Percentiles rank a stretch among this genome's conserved stretches.
phyloP scores from a whole-genome alignment of 306 rosid genomes.

The Vigna radiata region DNA sequence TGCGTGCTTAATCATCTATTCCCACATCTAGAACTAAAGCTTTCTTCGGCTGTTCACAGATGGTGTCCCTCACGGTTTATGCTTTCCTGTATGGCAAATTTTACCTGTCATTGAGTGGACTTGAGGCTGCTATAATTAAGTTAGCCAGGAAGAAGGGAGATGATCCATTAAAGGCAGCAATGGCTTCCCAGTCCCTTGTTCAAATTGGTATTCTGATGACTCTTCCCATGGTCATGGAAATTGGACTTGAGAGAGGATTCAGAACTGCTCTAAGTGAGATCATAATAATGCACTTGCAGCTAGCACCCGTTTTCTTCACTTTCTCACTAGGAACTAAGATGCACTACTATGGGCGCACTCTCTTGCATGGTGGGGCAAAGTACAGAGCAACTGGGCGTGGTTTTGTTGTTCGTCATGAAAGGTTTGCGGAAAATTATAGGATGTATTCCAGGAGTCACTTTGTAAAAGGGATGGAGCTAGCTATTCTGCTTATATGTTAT shows the following conservation, averaged over 20 bases:
- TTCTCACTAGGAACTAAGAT: slow-evolving; percentile 91
- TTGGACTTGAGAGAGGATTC: slow-evolving; percentile 97
- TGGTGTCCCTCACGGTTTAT: slow-evolving; percentile 79
- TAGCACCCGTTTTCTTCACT: slow-evolving; percentile 93
- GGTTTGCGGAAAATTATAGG: slow-evolving; percentile 89
- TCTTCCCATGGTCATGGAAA: slow-evolving; percentile 98
- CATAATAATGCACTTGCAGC: slow-evolving; percentile 91
- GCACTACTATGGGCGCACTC: slow-evolving; percentile 92
- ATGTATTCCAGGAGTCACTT: slow-evolving; percentile 96
- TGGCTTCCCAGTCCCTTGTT: slow-evolving; percentile 92
- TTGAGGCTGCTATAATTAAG: slow-evolving; percentile 70
- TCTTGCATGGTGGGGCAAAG: slow-evolving; percentile 94
- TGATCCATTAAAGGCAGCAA: slow-evolving; percentile 70
- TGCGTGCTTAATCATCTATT: slow-evolving; percentile 33
- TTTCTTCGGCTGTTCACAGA: slow-evolving; percentile 60
- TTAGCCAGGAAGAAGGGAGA: slow-evolving; percentile 70
- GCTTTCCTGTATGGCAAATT: slow-evolving; percentile 85
- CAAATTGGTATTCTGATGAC: slow-evolving; percentile 89
- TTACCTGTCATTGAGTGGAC: slow-evolving; percentile 90
- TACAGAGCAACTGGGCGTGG: slow-evolving; percentile 99
- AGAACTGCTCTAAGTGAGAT: slow-evolving; percentile 80
- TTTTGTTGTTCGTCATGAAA: slow-evolving; percentile 94
- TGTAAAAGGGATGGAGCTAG: slow-evolving; percentile 83
- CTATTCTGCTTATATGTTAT: slow-evolving; percentile 77
- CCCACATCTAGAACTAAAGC: slow-evolving; percentile 38